phyloP scores from a whole-genome alignment of 2,329 filamentous ascomycete species.

The Passalora sequoiae region DNA sequence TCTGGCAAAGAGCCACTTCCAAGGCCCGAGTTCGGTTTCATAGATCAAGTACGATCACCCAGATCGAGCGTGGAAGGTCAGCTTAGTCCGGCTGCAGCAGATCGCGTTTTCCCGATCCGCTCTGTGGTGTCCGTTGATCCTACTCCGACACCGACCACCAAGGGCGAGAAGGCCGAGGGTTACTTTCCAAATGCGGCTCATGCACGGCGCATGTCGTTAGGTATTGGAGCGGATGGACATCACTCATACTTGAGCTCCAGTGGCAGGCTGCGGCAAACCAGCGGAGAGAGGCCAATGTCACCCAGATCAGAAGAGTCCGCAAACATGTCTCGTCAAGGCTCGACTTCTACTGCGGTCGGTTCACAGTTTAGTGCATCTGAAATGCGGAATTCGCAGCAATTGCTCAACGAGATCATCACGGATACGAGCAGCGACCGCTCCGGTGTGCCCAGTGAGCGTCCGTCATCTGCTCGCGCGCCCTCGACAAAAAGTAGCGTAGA shows the following conservation, averaged over 20 bases:
- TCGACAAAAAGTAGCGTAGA: conserved; percentile 36
- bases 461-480: conserved; percentile 24
- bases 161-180: conserved; percentile 20
- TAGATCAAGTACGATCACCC: conserved; percentile 6
- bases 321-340: conserved; percentile 11
- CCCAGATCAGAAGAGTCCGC: conserved; percentile 4
- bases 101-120: conserved; percentile 75
- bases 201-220: conserved; percentile 19
- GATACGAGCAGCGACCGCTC: conserved; percentile 18
- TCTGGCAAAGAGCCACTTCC: conserved; percentile 8
- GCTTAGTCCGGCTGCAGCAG: conserved; percentile 41
- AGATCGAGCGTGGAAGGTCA: conserved; percentile 19
- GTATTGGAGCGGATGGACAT: not conserved
- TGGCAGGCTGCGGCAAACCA: conserved; percentile 7
- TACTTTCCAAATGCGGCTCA: conserved; percentile 36
- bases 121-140: conserved; percentile 71
- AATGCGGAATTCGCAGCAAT: conserved; percentile 7
- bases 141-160: conserved; percentile 32
- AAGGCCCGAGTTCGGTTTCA: conserved; percentile 1
- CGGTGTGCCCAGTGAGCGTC: conserved; percentile 21
- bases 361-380: conserved; percentile 6
- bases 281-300: conserved; percentile 6
- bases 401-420: conserved; percentile 20
- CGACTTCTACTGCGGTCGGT: conserved; percentile 14
- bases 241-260: not conserved